A percentile compares a stretch with the other conserved stretches of the same genome.
Evolutionary conservation across 768 basidiomycete genomes (phyloP).

Genomic region (Russula ochroleuca): DNA sequence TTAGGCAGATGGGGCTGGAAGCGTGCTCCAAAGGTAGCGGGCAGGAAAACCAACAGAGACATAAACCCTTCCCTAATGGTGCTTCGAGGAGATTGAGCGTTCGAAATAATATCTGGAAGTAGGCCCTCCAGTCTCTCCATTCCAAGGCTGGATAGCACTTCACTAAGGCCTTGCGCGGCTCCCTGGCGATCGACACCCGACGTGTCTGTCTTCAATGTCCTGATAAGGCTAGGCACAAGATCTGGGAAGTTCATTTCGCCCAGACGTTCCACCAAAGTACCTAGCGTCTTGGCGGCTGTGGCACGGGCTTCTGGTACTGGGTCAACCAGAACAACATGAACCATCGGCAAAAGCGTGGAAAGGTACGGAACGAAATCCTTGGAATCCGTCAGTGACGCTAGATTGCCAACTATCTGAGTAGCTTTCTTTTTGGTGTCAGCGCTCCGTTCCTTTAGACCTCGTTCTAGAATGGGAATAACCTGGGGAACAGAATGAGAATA

Average conservation of each 20-base stretch:
- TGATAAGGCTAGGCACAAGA: constrained; percentile 82
- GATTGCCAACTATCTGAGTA: constrained; percentile 95
- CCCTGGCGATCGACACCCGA: constrained; percentile 97
- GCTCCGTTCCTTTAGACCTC: constrained; percentile 86
- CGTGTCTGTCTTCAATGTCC: constrained; percentile 86
- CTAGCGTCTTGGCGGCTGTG: constrained; percentile 94
- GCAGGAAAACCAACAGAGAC: constrained; percentile 91
- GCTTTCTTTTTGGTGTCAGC: constrained; percentile 95
- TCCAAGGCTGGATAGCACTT: constrained; percentile 93
- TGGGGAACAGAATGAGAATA: constrained; percentile 32
- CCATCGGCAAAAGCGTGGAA: constrained; percentile 80
- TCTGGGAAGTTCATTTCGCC: constrained; percentile 96
- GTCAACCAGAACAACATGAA: constrained; percentile 89
- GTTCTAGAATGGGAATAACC: constrained; percentile 93
- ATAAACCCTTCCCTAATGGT: constrained; percentile 98
- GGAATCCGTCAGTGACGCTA: constrained; percentile 82
- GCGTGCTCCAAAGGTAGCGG: constrained; percentile 92
- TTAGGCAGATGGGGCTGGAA: constrained; percentile 95
- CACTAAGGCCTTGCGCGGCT: constrained; percentile 93
- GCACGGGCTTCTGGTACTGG: constrained; percentile 97
- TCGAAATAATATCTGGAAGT: constrained; percentile 88
- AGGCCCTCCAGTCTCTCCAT: constrained; percentile 95
- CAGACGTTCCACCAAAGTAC: constrained; percentile 92
- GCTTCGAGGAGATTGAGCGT: constrained; percentile 82
- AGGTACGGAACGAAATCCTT: constrained; percentile 96